These are phyloP conservation scores for Tagetes erecta DNA, from an alignment of 129 eudicot genomes.

Conservation along the genomic window DNA sequence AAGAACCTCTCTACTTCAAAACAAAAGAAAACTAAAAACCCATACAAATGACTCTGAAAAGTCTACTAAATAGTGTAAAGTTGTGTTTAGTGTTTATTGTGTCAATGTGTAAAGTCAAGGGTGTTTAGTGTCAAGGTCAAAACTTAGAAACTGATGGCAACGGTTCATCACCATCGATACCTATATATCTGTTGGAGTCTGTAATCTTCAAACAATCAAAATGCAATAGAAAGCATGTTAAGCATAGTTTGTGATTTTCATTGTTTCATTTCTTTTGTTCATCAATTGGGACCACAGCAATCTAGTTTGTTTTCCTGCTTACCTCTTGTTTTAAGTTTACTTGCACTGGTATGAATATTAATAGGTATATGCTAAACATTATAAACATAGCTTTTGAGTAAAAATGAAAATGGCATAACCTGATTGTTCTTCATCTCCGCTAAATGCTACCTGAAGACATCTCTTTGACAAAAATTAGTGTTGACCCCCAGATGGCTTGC, in stretches of 20 bases:
- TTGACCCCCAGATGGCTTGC: conserved; percentile 7
- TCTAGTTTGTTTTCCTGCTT: neutral
- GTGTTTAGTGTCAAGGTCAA: too few species aligned
- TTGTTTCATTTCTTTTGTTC: too few species aligned
- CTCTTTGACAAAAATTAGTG: conserved; percentile 25
- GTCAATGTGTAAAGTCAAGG: too few species aligned
- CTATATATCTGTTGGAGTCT: too few species aligned
- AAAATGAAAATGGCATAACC: conserved; percentile 28
- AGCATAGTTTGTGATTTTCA: too few species aligned
- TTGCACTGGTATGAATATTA: neutral
- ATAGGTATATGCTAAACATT: neutral
- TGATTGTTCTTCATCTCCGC: conserved; percentile 53
- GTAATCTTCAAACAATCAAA: neutral
- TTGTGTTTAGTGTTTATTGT: too few species aligned
- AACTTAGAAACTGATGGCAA: too few species aligned
- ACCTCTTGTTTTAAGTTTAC: neutral
- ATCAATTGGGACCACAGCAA: neutral
- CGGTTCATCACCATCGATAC: too few species aligned
- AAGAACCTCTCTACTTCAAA: neutral
- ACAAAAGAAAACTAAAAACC: neutral
- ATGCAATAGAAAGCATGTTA: neutral
- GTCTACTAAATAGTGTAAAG: too few species aligned
- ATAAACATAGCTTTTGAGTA: conserved; percentile 9
- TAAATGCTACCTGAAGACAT: conserved; percentile 38
- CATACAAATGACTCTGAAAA: neutral